Base-by-base conservation (phyloP, 2,329 filamentous ascomycete species). In the Xylaria sp. region DNA sequence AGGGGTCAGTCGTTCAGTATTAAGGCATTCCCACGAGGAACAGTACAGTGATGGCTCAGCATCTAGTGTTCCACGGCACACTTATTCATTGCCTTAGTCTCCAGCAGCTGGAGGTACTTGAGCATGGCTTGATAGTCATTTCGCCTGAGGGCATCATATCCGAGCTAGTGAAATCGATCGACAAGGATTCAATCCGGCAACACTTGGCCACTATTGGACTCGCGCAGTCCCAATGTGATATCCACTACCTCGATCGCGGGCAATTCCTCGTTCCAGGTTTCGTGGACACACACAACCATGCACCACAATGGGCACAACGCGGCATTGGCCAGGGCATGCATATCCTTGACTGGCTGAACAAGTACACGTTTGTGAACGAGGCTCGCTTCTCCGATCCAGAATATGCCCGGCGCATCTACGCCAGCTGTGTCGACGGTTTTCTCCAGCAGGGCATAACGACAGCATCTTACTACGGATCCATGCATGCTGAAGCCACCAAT, bases 221-320 rank as follows among this genome's bases (percentile, higher is more conserved):
- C 37, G 64, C 71, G 13, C 28, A 65, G 10, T 25, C 51, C 2
- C 64, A 72, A 10, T 75, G 72, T 28, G 55, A 68, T 25, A 51
- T 81, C 34, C 76, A 75, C 41, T 73, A 72, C 32, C 80, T 87
- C 2, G 57, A 73, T 1, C 79, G 76, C 8, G 82, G 82, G 48
- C 79, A 87, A 55, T 88, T 90, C 73, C 78, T 90, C 57, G 84
- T 89, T 66, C 88, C 88, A 0, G 87, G 88, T 52, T 86, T 90
- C 73, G 81, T 92, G 63, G 90, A 92, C 80, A 91, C 89, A 1
- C 90, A 92, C 78, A 90, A 90, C 69, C 90, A 92, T 74, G 90
- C 90, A 0, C 89, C 90, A 48, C 84, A 88, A 72, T 86, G 83
- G 82, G 78, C 83, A 15, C 82, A 83, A 77, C 80, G 84, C 28